A percentile compares a stretch with the other conserved stretches of the same genome.
phyloP scores from a whole-genome alignment of 371 early-diverging fungal genomes.

The Syncephalastrum contaminatum region DNA sequence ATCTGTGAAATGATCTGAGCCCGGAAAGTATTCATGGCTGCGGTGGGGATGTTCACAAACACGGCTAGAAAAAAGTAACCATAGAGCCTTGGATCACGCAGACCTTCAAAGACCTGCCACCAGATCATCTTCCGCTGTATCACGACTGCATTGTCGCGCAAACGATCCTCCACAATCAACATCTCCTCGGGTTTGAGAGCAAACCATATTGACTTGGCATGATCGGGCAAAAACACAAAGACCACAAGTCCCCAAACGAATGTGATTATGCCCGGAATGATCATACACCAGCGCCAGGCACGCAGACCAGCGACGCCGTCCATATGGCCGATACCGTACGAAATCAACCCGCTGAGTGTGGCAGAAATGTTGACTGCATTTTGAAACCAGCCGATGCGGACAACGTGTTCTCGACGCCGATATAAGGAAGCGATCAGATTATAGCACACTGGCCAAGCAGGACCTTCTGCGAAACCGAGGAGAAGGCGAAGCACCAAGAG shows the following conservation, averaged over 20 bases:
- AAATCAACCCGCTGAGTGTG: constrained; percentile 52
- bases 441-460: constrained; percentile 8
- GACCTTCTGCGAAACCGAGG: constrained; percentile 27
- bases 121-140: constrained; percentile 15
- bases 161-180: constrained; percentile 27
- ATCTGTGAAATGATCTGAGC: constrained; percentile 27
- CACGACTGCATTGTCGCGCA: constrained; percentile 24
- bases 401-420: constrained; percentile 21
- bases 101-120: constrained; percentile 29
- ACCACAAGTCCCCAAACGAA: constrained; percentile 22
- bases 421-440: constrained; percentile 16
- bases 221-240: constrained; percentile 37
- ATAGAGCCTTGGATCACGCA: constrained; percentile 28
- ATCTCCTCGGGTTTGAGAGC: constrained; percentile 29
- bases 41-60: constrained; percentile 25
- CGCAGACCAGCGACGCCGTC: constrained; percentile 14
- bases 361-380: constrained; percentile 21
- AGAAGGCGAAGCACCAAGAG: constrained; percentile 23
- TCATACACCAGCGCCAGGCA: constrained; percentile 20
- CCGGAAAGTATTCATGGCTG: constrained; percentile 28
- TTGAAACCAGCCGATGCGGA: constrained; percentile 16
- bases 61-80: constrained; percentile 23
- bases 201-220: constrained; percentile 24
- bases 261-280: constrained; percentile 24
- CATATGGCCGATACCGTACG: constrained; percentile 51